phyloP scores from a whole-genome alignment of 1,284 basidiomycete species.

The Malassezia furfur region DNA sequence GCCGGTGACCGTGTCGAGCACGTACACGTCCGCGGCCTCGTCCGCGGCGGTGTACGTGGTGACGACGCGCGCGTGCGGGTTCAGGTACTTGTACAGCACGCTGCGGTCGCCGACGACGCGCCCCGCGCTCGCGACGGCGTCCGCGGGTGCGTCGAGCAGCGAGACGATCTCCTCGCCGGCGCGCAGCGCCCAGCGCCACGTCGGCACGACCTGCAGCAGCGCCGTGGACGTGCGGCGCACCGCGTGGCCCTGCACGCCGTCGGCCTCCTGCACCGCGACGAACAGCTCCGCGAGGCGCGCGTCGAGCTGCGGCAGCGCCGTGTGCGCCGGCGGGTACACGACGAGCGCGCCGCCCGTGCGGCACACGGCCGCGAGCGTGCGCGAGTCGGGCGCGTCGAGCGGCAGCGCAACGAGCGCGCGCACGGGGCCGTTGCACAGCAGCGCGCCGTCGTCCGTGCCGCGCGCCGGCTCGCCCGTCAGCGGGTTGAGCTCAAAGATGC shows the following conservation, averaged over 20 bases:
- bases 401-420: slow-evolving; percentile 4
- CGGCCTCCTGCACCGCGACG: slow-evolving; percentile 16
- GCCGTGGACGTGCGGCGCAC: slow-evolving; percentile 5
- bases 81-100: slow-evolving; percentile 89
- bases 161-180: slow-evolving; percentile 24
- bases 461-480: slow-evolving; percentile 35
- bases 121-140: slow-evolving; percentile 50
- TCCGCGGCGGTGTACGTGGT: slow-evolving; percentile 53
- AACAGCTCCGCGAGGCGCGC: slow-evolving; percentile 21
- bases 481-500: slow-evolving; percentile 41
- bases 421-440: slow-evolving; percentile 1
- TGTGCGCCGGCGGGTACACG: slow-evolving; percentile 26
- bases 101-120: slow-evolving; percentile 75
- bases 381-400: slow-evolving; percentile 42
- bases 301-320: slow-evolving; percentile 25
- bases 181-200: slow-evolving; percentile 31
- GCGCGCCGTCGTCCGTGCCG: slow-evolving; percentile 15
- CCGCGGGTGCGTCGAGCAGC: slow-evolving; percentile 16
- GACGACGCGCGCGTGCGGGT: slow-evolving; percentile 66
- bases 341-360: slow-evolving; percentile 47
- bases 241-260: slow-evolving; percentile 22
- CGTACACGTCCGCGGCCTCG: slow-evolving; percentile 56
- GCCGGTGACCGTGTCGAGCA: slow-evolving; percentile 72
- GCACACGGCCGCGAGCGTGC: slow-evolving; percentile 59
- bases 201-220: neutral